These are phyloP conservation scores for Trametes elegans DNA, from an alignment of 768 basidiomycete species.

Conservation along the genomic window DNA sequence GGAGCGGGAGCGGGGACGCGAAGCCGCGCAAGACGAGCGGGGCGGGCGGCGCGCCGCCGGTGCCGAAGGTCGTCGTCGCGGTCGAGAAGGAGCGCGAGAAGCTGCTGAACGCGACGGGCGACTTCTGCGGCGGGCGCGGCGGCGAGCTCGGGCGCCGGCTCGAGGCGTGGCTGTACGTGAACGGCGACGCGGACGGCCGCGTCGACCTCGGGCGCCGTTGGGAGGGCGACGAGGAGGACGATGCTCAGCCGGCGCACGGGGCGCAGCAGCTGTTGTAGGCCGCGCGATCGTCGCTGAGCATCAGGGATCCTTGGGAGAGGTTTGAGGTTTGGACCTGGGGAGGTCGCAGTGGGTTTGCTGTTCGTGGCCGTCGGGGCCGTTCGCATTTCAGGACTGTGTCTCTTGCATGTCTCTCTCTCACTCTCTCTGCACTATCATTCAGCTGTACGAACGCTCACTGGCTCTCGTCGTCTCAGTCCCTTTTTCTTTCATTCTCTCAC, in stretches of 20 bases:
- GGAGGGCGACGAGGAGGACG: slow-evolving; percentile 24
- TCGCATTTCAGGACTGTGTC: neutral
- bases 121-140: slow-evolving; percentile 76
- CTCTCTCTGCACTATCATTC: no score
- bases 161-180: slow-evolving; percentile 62
- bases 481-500: neutral
- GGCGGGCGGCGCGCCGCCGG: slow-evolving; percentile 46
- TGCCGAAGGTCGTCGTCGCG: slow-evolving; percentile 42
- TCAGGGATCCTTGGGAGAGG: neutral
- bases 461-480: neutral
- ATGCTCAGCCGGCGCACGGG: no score
- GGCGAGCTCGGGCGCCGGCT: slow-evolving; percentile 74
- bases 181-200: slow-evolving; percentile 28
- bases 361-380: neutral
- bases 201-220: slow-evolving; percentile 27
- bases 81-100: slow-evolving; percentile 68
- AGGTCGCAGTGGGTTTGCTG: neutral
- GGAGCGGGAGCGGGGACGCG: no score
- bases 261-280: neutral
- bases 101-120: slow-evolving; percentile 68
- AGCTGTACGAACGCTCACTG: no score
- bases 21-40: slow-evolving; percentile 18
- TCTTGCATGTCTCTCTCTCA: neutral
- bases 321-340: neutral
- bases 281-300: neutral